Evolutionary conservation across 192 early-diverging fungal genomes (phyloP), one percentile per base, ranked within the genome.

Genomic region (Backusella macrospora): DNA sequence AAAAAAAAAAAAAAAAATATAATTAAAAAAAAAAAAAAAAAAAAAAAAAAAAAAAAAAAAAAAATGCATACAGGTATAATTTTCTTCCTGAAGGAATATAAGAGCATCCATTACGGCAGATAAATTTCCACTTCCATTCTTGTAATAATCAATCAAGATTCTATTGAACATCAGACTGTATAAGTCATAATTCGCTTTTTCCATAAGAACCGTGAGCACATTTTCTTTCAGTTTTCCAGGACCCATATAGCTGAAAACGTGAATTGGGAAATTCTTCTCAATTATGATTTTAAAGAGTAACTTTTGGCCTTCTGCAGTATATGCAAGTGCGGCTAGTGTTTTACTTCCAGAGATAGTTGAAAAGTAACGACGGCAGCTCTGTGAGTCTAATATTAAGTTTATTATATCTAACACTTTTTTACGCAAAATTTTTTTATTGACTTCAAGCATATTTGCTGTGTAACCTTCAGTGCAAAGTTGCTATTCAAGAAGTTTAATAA

Each of bases 21-120:
- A 21, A 9, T 21, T 23, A 23, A 23, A 4, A 23, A 52, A 21
- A 49, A 49, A 8, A 55, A 55, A 10, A 5, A 55, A 23, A 2
- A 12, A 26, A 10, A 21, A 12, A 48, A 16, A 16, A 55, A 55
- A 55, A 21, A 55, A 21, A 12, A 4, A 16, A 9, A 16, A 12
- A 4, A 55, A 55, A 6, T 55, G 1, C 49, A 8, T 59, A 59
- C 52, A 4, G 10, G 52, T 59, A 26, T 23, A 59, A 4, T 23
- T 45, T 6, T 68, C 21, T 29, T 68, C 43, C 34, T 45, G 67
- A 5, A 68, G 26, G 45, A 34, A 68, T 5, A 68, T 4, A 18
- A 68, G 67, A 6, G 45, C 67, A 46, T 68, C 67, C 14, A 42
- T 45, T 45, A 46, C 3, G 14, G 45, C 67, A 16, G 67, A 68